Evolutionary conservation across 2,329 filamentous ascomycete species (phyloP).

Genomic region (Pseudocercospora vitis): DNA sequence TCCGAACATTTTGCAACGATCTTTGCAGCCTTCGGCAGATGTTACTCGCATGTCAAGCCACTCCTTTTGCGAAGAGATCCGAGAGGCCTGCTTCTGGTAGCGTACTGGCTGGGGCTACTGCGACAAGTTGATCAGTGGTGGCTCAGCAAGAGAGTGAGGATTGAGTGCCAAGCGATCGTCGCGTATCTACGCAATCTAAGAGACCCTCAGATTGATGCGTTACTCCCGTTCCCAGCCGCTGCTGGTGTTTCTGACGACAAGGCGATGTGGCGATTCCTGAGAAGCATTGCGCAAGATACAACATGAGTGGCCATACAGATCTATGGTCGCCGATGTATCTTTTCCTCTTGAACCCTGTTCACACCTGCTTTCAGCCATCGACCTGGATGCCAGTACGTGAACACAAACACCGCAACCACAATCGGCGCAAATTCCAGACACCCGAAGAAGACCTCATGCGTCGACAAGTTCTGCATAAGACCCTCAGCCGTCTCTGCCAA

Average conservation of each 20-base stretch:
- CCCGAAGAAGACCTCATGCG: slow-evolving; percentile 56
- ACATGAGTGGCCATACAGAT: background rate
- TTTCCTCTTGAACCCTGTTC: background rate
- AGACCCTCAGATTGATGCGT: slow-evolving; percentile 15
- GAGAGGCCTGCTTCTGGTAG: slow-evolving; percentile 20
- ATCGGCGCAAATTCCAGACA: slow-evolving; percentile 57
- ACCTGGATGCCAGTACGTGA: slow-evolving; percentile 50
- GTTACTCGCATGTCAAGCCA: slow-evolving; percentile 15
- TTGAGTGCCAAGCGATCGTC: slow-evolving; percentile 23
- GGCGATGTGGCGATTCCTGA: slow-evolving; percentile 10
- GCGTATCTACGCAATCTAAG: slow-evolving; percentile 11
- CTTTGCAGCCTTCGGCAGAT: slow-evolving; percentile 24
- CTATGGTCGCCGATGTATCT: background rate
- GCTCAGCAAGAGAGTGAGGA: slow-evolving; percentile 21
- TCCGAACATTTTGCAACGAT: slow-evolving; percentile 23
- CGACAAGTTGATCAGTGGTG: slow-evolving; percentile 28
- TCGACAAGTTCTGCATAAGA: slow-evolving; percentile 47
- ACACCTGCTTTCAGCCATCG: slow-evolving; percentile 31
- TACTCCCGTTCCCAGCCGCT: slow-evolving; percentile 24
- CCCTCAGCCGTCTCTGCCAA: slow-evolving; percentile 57
- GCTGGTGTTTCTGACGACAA: slow-evolving; percentile 11
- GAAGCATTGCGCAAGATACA: background rate
- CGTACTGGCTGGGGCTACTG: slow-evolving; percentile 27
- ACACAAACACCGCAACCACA: slow-evolving; percentile 50
- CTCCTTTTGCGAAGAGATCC: slow-evolving; percentile 23